phyloP scores from a whole-genome alignment of 768 basidiomycete genomes.

The Mycena kentingensis region DNA sequence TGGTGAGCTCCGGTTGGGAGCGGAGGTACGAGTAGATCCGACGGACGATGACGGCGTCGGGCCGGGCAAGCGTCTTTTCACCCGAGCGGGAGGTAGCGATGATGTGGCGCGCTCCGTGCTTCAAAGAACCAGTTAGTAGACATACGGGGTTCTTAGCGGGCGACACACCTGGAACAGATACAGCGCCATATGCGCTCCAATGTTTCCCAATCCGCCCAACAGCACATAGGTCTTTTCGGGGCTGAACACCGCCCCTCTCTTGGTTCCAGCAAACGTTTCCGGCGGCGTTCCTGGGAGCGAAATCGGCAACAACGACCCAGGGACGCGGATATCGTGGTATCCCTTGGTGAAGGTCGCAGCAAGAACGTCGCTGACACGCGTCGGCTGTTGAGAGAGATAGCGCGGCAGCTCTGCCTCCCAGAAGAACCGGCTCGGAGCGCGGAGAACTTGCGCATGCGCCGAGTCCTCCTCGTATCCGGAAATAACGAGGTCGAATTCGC shows the following conservation, averaged over 20 bases:
- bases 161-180: neutral
- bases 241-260: neutral
- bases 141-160: neutral
- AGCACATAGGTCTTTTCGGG: slow-evolving; percentile 1
- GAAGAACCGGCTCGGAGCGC: neutral
- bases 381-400: neutral
- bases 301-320: neutral
- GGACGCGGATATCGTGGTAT: neutral
- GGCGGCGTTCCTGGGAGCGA: neutral
- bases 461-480: neutral
- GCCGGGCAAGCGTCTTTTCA: neutral
- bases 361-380: neutral
- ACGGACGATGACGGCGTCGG: neutral
- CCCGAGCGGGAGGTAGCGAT: neutral
- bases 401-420: neutral
- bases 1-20: neutral
- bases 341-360: neutral
- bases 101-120: slow-evolving; percentile 1
- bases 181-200: neutral
- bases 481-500: neutral
- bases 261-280: neutral
- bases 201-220: neutral
- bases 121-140: neutral
- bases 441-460: neutral
- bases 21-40: neutral